Percentiles rank a stretch among this genome's conserved stretches.
Conservation (phyloP, 495 filamentous ascomycete genomes). For the Penicillium manginii region DNA sequence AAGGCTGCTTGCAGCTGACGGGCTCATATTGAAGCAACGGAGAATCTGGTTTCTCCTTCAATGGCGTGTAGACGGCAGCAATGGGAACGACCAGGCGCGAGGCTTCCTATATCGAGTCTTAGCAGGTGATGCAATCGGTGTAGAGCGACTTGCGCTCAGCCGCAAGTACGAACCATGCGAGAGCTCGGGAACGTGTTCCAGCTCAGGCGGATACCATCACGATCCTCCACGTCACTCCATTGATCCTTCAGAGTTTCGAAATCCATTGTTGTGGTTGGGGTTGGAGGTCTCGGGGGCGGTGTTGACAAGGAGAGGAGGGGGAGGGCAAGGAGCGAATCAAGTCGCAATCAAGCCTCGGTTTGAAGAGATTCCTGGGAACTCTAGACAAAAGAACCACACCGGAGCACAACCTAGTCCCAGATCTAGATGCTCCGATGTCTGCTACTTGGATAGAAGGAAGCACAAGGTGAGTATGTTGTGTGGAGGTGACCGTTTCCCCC, state of each 20-base stretch:
- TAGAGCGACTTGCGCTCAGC: conserved; percentile 12
- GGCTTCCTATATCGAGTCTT: conserved; percentile 71
- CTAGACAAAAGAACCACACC: conserved; percentile 24
- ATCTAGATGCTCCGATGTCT: conserved; percentile 25
- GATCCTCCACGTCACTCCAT: conserved; percentile 96
- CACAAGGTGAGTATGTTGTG: conserved; percentile 40
- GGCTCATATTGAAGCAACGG: conserved; percentile 95
- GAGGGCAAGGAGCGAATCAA: conserved; percentile 22
- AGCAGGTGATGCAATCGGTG: conserved; percentile 27
- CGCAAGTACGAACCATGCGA: conserved; percentile 76
- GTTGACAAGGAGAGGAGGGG: conserved; percentile 34
- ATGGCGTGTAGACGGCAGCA: conserved; percentile 92
- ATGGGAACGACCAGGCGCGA: conserved; percentile 96
- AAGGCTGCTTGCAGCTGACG: conserved; percentile 95
- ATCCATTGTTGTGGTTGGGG: conserved; percentile 60
- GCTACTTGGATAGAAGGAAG: conserved; percentile 21
- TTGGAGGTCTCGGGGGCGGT: conserved; percentile 31
- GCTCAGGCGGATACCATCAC: conserved; percentile 94
- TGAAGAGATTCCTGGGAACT: conserved; percentile 26
- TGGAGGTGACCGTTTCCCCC: conserved; percentile 25
- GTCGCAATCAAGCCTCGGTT: conserved; percentile 19
- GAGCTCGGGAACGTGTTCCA: conserved; percentile 99
- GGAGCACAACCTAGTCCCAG: conserved; percentile 42
- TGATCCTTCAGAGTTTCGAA: conserved; percentile 88
- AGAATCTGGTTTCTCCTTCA: conserved; percentile 92